Base-by-base conservation (phyloP, 257 asterid species). In the Anisodus acutangulus region DNA sequence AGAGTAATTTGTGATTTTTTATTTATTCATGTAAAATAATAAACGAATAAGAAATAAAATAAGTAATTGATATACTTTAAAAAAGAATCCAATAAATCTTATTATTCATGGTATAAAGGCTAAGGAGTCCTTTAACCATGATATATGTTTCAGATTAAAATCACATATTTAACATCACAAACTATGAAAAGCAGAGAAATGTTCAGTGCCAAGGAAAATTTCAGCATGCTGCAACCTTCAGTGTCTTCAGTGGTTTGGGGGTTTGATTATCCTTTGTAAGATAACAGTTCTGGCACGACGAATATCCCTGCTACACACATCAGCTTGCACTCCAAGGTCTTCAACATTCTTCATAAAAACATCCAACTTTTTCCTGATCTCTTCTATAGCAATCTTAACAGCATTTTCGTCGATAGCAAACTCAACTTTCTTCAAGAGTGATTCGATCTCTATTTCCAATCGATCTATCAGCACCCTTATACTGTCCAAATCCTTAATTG, bases 211-310 rank as follows among this genome's bases (percentile, higher is more conserved):
- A 22, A 51, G 45, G 63, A 22, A 26, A 53, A 53, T 53, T 31
- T 53, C 9, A 76, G 81, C 64, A 76, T 22, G 19, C 43, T 19
- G 62, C 22, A 49, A 74, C 7, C 26, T 76, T n/a, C 17, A 8
- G 31, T 47, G 22, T 59, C 68, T 85, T 93, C 87, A 95, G 81
- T 90, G 89, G 87, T 89, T 90, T 35, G 98, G 98, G n/a, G 91
- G 93, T 80, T 90, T 93, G 86, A 96, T 93, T 86, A 96, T 96
- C 87, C 99, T 90, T 67, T 94, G 99, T 78, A 96, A 87, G 87
- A 94, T 89, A 12, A 96, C 99, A 43, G 99, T 96, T 81, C 99
- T 92, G 0, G 99, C 99, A 85, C 95, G 89, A 82, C 98, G 93
- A 66, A 96, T 96, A 80, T 96, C 98, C 84, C 98, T 83, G 90